These are phyloP conservation scores for Corylus avellana DNA, from an alignment of 306 rosid genomes.

Conservation along the genomic window DNA sequence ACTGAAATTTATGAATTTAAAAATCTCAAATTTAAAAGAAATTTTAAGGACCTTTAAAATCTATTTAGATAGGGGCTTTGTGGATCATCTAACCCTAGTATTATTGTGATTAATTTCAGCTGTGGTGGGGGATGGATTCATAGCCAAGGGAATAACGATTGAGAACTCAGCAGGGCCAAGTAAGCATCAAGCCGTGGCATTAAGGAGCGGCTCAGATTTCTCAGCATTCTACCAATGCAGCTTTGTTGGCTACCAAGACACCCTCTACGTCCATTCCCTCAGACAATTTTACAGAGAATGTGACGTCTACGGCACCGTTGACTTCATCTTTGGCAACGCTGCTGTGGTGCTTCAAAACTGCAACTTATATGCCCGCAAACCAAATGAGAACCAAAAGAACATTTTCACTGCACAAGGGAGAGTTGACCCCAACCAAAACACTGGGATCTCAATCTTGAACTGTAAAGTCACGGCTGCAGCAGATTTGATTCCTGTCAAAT, in stretches of 20 bases:
- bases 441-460: conserved; percentile 69
- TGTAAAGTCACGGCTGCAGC: conserved; percentile 67
- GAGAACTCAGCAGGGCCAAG: conserved; percentile 86
- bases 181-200: conserved; percentile 92
- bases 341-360: conserved; percentile 79
- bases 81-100: background rate
- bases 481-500: conserved; percentile 51
- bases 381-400: conserved; percentile 58
- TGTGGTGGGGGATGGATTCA: conserved; percentile 68
- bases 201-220: conserved; percentile 67
- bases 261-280: conserved; percentile 84
- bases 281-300: conserved; percentile 91
- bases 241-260: conserved; percentile 89
- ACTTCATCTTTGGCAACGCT: conserved; percentile 85
- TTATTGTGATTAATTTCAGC: conserved; percentile 39
- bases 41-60: no score
- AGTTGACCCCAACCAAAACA: conserved; percentile 83
- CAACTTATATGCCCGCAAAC: conserved; percentile 75
- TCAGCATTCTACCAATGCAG: conserved; percentile 82
- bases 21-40: no score
- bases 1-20: no score
- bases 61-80: no score
- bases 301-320: conserved; percentile 79
- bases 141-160: conserved; percentile 77
- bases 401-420: conserved; percentile 87